Evolutionary conservation across 2,329 filamentous ascomycete genomes (phyloP).

Genomic region (Diaporthe sp.): DNA sequence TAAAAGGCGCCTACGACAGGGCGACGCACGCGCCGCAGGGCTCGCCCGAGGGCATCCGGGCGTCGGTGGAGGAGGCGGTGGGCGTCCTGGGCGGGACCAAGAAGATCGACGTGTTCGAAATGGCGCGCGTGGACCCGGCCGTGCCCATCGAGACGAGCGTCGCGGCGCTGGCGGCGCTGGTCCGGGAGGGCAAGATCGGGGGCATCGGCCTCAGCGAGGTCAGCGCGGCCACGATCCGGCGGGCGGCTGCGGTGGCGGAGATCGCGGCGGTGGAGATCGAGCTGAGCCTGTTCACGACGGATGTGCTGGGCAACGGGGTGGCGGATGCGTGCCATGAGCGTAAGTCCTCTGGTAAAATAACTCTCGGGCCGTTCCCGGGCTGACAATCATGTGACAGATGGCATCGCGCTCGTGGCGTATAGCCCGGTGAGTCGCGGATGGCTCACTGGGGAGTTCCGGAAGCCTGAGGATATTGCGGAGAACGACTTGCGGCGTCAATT

Average conservation of each 20-base stretch:
- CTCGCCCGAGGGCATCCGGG: constrained; percentile 61
- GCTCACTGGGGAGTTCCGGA: constrained; percentile 68
- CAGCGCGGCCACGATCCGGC: constrained; percentile 55
- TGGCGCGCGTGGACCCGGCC: constrained; percentile 54
- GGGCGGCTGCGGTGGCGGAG: constrained; percentile 52
- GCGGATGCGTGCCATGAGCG: constrained; percentile 68
- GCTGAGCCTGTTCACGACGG: constrained; percentile 54
- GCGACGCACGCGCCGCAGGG: constrained; percentile 52
- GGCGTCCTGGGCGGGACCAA: constrained; percentile 54
- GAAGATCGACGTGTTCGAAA: constrained; percentile 66
- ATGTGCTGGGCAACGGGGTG: constrained; percentile 53
- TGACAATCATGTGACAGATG: constrained; percentile 46
- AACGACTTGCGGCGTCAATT: constrained; percentile 59
- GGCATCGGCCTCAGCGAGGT: constrained; percentile 59
- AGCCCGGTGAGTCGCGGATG: constrained; percentile 61
- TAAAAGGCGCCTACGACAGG: constrained; percentile 64
- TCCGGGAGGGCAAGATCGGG: constrained; percentile 58
- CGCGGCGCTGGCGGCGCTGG: constrained; percentile 50
- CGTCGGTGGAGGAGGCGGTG: constrained; percentile 67
- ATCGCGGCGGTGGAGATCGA: constrained; percentile 63
- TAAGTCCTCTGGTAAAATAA: constrained; percentile 71
- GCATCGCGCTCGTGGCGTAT: constrained; percentile 56
- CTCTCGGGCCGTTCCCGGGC: not conserved
- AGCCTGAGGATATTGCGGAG: constrained; percentile 65
- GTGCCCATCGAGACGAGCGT: constrained; percentile 61